phyloP scores from a whole-genome alignment of 2,329 filamentous ascomycete species.

The Aspergillus awamori region DNA sequence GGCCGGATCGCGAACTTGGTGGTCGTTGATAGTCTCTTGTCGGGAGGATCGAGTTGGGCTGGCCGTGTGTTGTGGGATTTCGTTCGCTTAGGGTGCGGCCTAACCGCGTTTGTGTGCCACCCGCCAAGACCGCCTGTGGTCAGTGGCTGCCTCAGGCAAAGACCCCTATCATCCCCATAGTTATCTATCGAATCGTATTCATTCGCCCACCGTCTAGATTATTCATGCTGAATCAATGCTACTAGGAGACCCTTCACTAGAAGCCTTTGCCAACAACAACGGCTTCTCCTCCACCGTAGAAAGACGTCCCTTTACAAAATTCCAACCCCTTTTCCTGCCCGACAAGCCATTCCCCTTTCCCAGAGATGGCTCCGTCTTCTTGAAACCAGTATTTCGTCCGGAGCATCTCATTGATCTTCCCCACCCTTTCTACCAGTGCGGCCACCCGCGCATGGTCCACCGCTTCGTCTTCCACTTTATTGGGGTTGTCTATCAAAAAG shows the following conservation, averaged over 20 bases:
- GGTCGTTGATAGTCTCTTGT: conserved; percentile 47
- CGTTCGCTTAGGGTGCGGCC: conserved; percentile 46
- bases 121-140: conserved; percentile 20
- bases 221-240: background rate
- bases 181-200: background rate
- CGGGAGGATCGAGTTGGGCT: conserved; percentile 39
- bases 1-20: conserved; percentile 47
- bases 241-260: background rate
- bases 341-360: conserved; percentile 77
- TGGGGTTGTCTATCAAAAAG: conserved; percentile 42
- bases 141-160: conserved; percentile 10
- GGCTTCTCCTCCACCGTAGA: conserved; percentile 83
- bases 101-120: conserved; percentile 31
- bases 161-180: background rate
- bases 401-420: conserved; percentile 76
- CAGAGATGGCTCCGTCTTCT: conserved; percentile 42
- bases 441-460: conserved; percentile 58
- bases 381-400: conserved; percentile 70
- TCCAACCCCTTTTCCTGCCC: conserved; percentile 82
- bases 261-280: conserved; percentile 59
- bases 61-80: conserved; percentile 48
- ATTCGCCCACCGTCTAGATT: background rate
- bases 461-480: conserved; percentile 32
- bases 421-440: conserved; percentile 70
- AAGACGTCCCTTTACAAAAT: conserved; percentile 72